Evolutionary conservation across 2,329 filamentous ascomycete species (phyloP), one percentile per base, ranked within the genome.

Genomic region (Fusarium sp.): DNA sequence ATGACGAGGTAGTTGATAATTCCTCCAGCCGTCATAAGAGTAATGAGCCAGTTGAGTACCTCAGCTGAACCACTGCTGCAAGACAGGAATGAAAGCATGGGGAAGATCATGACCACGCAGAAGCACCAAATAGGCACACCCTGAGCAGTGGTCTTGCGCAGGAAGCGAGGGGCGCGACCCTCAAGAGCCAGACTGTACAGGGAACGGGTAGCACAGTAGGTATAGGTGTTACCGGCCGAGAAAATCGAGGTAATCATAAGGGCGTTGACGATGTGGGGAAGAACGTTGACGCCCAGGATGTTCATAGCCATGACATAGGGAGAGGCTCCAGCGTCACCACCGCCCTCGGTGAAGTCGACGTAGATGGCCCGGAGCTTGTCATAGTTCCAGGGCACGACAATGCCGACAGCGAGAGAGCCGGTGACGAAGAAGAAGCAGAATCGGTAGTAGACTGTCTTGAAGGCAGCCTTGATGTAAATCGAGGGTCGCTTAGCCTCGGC

Each of bases 371-470:
- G 56, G 67, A 94, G 83, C 14, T 85, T 86, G 0, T 83, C 75
- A 76, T 93, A 90, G 68, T 93, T 88, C 79, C 90, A 91, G 5
- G 92, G 86, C 58, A 94, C 86, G 56, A 93, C 81, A 57, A 93
- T 91, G 20, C 91, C 91, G 27, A 93, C 88, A 31, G 87, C 87
- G 2, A 95, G 84, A 2, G 91, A 90, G 6, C 92, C 92, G 4
- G 93, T 86, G 27, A 94, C 87, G 82, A 94, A 94, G 83, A 94
- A 94, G 18, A 90, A 82, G 3, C 89, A 91, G 59, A 94, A 87
- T 52, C 93, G 90, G 80, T 91, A 93, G 82, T 93, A 94, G 8
- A 94, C 91, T 1, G 90, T 91, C 77, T 93, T 93, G 83, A 90
- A 94, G 1, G 93, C 93, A 56, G 87, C 87, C 35, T 92, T 92